phyloP scores from a whole-genome alignment of 2,329 filamentous ascomycete genomes.

The Fusarium citri region DNA sequence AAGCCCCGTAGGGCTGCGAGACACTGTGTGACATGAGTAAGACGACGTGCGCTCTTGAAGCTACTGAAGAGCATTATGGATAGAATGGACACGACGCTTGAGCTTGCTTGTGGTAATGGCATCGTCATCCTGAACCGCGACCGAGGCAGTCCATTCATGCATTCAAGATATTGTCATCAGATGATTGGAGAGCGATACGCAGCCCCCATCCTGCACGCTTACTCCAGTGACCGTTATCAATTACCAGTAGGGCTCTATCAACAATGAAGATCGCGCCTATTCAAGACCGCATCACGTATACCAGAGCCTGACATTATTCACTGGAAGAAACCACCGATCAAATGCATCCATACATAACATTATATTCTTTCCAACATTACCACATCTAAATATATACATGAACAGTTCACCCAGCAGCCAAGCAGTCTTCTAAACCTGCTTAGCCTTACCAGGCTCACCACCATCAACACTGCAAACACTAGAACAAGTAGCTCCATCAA shows the following conservation, averaged over 20 bases:
- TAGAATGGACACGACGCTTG: neutral
- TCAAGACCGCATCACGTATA: neutral
- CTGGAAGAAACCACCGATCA: no score
- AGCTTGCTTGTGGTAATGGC: neutral
- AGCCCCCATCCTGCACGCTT: neutral
- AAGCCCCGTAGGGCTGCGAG: neutral
- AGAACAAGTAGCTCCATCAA: slow-evolving; percentile 36
- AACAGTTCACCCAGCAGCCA: neutral
- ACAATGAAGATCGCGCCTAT: neutral
- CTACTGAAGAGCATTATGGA: neutral
- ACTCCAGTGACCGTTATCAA: neutral
- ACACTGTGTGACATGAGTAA: neutral
- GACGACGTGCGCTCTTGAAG: neutral
- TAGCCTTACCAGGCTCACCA: slow-evolving; percentile 54
- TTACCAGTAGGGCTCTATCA: neutral
- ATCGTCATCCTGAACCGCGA: no score
- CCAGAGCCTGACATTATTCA: neutral
- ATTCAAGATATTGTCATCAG: no score
- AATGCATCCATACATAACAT: neutral
- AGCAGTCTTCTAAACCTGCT: slow-evolving; percentile 39
- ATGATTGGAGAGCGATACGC: neutral
- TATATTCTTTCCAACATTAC: neutral
- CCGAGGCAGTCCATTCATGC: neutral
- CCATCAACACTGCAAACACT: slow-evolving; percentile 42
- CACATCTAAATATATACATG: slow-evolving; percentile 7